Conservation (phyloP, 345 rosid species). For the Geranium rotundifolium region DNA sequence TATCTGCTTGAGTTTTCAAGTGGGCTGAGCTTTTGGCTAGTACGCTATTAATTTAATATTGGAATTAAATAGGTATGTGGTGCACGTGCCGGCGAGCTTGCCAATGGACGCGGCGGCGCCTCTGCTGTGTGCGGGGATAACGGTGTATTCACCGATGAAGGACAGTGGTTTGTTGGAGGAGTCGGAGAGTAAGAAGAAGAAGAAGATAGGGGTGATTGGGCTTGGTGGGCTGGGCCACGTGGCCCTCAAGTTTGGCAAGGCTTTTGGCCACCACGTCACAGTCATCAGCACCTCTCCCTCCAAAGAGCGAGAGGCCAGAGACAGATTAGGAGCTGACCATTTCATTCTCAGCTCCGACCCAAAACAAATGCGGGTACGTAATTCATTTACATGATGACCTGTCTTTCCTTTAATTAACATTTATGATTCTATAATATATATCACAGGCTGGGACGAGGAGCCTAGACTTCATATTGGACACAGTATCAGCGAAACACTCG, state of each 20-base stretch:
- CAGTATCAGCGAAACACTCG: slow-evolving; percentile 42
- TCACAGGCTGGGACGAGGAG: slow-evolving; percentile 28
- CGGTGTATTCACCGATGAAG: slow-evolving; percentile 43
- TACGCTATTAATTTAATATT: too few relatives aligned
- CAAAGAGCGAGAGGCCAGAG: slow-evolving; percentile 38
- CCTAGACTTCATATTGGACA: slow-evolving; percentile 45
- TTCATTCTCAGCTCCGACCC: slow-evolving; percentile 40
- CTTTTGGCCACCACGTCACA: slow-evolving; percentile 46
- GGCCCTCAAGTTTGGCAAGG: slow-evolving; percentile 47
- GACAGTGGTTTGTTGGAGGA: slow-evolving; percentile 22
- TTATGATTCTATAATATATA: neutral
- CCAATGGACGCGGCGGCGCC: slow-evolving; percentile 59
- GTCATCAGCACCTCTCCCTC: slow-evolving; percentile 54
- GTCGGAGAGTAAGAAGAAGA: slow-evolving; percentile 1
- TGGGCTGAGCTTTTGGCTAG: too few relatives aligned
- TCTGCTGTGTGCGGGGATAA: slow-evolving; percentile 45
- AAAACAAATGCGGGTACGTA: slow-evolving; percentile 34
- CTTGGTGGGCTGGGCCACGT: slow-evolving; percentile 48
- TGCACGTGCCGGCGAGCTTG: slow-evolving; percentile 39
- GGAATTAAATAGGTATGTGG: slow-evolving; percentile 29
- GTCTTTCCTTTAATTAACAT: neutral
- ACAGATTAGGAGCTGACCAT: slow-evolving; percentile 40
- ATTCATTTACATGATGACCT: too few relatives aligned
- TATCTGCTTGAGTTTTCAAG: too few relatives aligned
- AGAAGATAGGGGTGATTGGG: slow-evolving; percentile 42